phyloP scores from a whole-genome alignment of 441 rosid genomes.

The Geranium incanum region DNA sequence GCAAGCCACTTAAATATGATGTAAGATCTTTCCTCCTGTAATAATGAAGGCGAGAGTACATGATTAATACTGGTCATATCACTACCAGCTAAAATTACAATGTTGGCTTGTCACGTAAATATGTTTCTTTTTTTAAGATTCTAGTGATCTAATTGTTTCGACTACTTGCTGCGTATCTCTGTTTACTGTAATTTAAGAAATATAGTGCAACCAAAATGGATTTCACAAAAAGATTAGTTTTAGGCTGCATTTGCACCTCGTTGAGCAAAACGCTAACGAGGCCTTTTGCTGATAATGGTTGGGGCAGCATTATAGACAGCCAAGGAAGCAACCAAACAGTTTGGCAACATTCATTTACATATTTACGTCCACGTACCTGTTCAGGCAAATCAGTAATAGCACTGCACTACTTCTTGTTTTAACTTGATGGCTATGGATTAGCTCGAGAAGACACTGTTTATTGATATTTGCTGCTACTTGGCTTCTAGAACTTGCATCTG shows the following conservation, averaged over 20 bases:
- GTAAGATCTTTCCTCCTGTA: constrained; percentile 39
- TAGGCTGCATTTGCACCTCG: no score
- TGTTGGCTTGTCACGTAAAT: not conserved
- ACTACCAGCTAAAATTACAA: not conserved
- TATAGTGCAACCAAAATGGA: no score
- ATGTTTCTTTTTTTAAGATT: no score
- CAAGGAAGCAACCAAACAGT: no score
- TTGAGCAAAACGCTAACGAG: no score
- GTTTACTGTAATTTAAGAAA: no score
- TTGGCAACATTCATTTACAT: constrained; percentile 4
- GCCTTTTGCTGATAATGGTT: no score
- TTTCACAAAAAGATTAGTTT: no score
- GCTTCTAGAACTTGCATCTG: constrained; percentile 42
- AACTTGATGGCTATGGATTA: constrained; percentile 38
- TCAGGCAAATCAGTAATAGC: constrained; percentile 39
- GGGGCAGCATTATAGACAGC: no score
- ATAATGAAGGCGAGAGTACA: constrained; percentile 2
- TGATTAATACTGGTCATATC: not conserved
- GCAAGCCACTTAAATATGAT: constrained; percentile 28
- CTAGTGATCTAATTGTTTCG: no score
- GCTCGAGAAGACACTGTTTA: constrained; percentile 33
- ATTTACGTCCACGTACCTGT: constrained; percentile 31
- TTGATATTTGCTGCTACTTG: constrained; percentile 33
- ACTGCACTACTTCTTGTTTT: constrained; percentile 35
- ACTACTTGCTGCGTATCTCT: no score